Conservation (phyloP, 306 rosid genomes). For the Acacia melanoxylon region DNA sequence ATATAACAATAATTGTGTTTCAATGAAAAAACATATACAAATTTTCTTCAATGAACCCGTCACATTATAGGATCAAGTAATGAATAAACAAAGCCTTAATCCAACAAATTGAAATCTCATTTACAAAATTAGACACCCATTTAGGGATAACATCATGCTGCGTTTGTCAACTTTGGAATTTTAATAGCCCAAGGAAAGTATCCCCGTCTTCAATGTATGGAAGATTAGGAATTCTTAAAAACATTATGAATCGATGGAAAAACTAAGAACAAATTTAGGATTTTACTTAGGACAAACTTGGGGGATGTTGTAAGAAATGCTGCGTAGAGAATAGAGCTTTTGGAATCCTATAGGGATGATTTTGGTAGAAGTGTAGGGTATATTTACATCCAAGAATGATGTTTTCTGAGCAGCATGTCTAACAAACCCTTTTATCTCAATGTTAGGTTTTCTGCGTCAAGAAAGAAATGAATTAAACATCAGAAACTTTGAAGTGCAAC, state of each 20-base stretch:
- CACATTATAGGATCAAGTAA: not conserved
- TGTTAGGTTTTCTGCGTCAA: not conserved
- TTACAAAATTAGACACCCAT: not conserved
- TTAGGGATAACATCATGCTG: not conserved
- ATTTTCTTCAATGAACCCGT: not conserved
- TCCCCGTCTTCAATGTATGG: not conserved
- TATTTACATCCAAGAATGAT: not conserved
- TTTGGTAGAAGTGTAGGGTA: not conserved
- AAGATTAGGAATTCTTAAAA: not conserved
- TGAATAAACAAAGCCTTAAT: constrained; percentile 6
- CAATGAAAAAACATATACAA: not conserved
- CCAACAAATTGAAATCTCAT: constrained; percentile 11
- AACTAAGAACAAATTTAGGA: not conserved
- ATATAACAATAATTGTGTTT: not conserved
- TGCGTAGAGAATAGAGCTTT: not conserved
- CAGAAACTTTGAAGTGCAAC: not conserved
- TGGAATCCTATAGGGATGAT: not conserved
- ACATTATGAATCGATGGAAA: not conserved
- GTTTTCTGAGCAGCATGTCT: not conserved
- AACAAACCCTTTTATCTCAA: not conserved
- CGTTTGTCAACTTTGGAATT: not conserved
- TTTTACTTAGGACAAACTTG: too few species aligned
- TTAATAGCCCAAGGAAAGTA: not conserved
- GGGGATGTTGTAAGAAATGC: not conserved
- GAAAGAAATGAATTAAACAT: not conserved